A percentile compares a stretch with the other conserved stretches of the same genome.
These are phyloP conservation scores for Trifolium subterraneum DNA, from an alignment of 306 rosid genomes.

Conservation along the genomic window DNA sequence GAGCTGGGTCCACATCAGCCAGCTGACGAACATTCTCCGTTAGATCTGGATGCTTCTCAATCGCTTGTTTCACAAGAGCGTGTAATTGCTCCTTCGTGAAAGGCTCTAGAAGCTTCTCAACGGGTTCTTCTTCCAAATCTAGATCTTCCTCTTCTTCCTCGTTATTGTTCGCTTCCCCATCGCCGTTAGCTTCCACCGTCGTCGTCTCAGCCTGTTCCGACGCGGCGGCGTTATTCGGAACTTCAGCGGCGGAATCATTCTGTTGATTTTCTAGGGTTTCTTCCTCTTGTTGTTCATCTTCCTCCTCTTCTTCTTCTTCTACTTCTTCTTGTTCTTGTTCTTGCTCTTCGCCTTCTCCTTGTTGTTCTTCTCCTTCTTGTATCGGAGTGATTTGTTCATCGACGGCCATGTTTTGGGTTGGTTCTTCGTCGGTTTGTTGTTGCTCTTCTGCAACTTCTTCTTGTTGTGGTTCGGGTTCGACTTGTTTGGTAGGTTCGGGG, in stretches of 20 bases:
- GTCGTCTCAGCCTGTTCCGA: slow-evolving; percentile 21
- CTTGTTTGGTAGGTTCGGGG: slow-evolving; percentile 49
- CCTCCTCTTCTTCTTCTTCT: not conserved
- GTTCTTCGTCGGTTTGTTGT: slow-evolving; percentile 27
- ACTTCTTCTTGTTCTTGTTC: not conserved
- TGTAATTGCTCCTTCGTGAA: slow-evolving; percentile 69
- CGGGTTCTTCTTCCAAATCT: slow-evolving; percentile 57
- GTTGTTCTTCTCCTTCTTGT: not conserved
- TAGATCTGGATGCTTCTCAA: slow-evolving; percentile 60
- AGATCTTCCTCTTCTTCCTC: slow-evolving; percentile 50
- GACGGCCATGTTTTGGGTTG: slow-evolving; percentile 38
- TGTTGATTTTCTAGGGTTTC: slow-evolving; percentile 40
- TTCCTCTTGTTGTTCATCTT: not conserved
- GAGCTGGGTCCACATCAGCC: slow-evolving; percentile 77
- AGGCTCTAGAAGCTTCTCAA: slow-evolving; percentile 74
- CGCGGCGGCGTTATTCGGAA: not conserved
- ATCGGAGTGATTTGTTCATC: slow-evolving; percentile 34
- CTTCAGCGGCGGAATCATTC: slow-evolving; percentile 15
- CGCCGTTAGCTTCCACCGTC: slow-evolving; percentile 44
- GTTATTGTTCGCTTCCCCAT: slow-evolving; percentile 1
- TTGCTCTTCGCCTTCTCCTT: not conserved
- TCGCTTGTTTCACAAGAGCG: slow-evolving; percentile 58
- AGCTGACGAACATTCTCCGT: slow-evolving; percentile 54
- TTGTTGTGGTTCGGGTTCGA: slow-evolving; percentile 36
- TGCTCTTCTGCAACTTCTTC: not conserved